Evolutionary conservation across 2,329 filamentous ascomycete species (phyloP).

Genomic region (Pseudocercospora fijiensis): DNA sequence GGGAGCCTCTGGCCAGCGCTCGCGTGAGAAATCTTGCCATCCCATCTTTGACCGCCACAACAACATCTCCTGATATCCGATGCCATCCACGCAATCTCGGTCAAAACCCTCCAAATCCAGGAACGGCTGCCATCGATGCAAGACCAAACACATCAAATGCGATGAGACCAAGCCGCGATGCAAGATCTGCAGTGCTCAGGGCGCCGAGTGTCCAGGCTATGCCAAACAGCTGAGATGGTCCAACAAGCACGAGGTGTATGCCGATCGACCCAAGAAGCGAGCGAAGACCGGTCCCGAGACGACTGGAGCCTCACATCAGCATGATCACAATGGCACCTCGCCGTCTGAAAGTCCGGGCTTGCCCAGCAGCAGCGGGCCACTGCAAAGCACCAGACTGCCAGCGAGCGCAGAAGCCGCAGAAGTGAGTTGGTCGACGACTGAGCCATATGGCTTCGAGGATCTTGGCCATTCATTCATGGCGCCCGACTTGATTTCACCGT

Average conservation of each 20-base stretch:
- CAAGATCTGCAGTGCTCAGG: constrained; percentile 46
- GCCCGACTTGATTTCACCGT: not conserved
- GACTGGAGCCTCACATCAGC: not conserved
- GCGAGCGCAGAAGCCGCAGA: constrained; percentile 2
- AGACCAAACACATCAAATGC: constrained; percentile 41
- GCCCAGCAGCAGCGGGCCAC: not conserved
- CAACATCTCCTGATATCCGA: constrained; percentile 5
- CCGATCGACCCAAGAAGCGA: constrained; percentile 22
- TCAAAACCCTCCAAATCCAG: constrained; percentile 34
- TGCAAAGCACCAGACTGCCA: not conserved
- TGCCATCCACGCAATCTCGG: not conserved
- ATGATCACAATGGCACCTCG: not conserved
- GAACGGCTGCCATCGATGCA: constrained; percentile 34
- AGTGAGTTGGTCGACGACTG: constrained; percentile 18
- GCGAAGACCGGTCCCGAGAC: not conserved
- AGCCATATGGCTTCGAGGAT: constrained; percentile 21
- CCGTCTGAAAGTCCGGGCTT: not conserved
- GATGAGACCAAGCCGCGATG: constrained; percentile 45
- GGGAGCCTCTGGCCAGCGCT: not conserved
- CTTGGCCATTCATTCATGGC: constrained; percentile 16
- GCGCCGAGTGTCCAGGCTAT: constrained; percentile 49
- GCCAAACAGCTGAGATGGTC: constrained; percentile 51
- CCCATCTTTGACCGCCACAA: not conserved
- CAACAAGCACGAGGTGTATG: constrained; percentile 50
- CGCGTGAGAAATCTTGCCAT: not conserved